Percentiles rank a stretch among this genome's conserved stretches.
Conservation (phyloP, 1,284 basidiomycete species). For the Tetrapyrgos nigripes region DNA sequence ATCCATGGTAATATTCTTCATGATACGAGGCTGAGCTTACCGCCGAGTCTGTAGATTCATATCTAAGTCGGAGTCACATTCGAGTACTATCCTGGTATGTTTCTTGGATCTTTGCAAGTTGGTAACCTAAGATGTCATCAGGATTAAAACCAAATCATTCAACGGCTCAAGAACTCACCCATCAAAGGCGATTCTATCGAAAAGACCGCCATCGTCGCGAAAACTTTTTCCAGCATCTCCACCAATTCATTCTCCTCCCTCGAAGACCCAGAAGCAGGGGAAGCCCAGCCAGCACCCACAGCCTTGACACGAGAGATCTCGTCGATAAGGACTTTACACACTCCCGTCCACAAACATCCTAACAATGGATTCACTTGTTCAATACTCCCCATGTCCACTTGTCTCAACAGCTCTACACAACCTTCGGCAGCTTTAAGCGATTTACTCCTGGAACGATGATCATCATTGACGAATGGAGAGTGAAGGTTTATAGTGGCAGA, state of each 20-base stretch:
- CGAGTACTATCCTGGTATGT: constrained; percentile 3
- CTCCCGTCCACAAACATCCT: constrained; percentile 11
- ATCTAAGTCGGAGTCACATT: background rate
- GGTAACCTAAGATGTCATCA: background rate
- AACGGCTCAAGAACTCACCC: constrained; percentile 6
- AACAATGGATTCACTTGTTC: constrained; percentile 11
- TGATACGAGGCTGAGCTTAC: too few species aligned
- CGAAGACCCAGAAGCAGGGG: background rate
- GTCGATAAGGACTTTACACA: constrained; percentile 13
- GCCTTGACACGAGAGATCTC: constrained; percentile 6
- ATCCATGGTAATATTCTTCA: too few species aligned
- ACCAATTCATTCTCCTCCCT: constrained; percentile 3
- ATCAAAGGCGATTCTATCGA: constrained; percentile 14
- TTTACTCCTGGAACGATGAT: constrained; percentile 4
- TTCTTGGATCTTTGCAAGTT: constrained; percentile 13
- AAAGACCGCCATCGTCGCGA: constrained; percentile 14
- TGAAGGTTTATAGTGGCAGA: constrained; percentile 6
- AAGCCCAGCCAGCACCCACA: background rate
- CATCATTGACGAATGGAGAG: background rate
- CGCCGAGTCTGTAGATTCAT: background rate
- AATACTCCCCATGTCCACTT: constrained; percentile 8
- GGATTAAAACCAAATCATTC: background rate
- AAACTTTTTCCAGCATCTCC: constrained; percentile 8
- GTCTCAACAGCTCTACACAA: constrained; percentile 9
- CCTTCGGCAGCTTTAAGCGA: constrained; percentile 5